A percentile compares a stretch with the other conserved stretches of the same genome.
These are phyloP conservation scores for Aspergillus piperis DNA, from an alignment of 2,329 filamentous ascomycete genomes.

Conservation along the genomic window DNA sequence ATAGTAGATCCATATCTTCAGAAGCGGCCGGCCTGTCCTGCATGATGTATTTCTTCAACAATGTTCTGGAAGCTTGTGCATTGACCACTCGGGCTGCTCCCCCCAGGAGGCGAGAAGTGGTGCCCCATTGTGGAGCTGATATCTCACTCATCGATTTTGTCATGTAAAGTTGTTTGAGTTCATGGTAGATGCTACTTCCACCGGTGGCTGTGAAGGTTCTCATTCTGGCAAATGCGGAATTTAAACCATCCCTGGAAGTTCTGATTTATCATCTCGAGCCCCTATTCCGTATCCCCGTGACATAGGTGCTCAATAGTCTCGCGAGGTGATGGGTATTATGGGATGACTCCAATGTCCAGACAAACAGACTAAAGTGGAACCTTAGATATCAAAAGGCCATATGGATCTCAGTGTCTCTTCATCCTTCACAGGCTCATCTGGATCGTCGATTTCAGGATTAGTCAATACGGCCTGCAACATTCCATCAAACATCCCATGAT, in stretches of 20 bases:
- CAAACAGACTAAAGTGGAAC: too few relatives aligned
- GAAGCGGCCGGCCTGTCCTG: not conserved
- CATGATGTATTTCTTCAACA: not conserved
- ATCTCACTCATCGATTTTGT: too few relatives aligned
- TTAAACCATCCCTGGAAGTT: too few relatives aligned
- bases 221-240: too few relatives aligned
- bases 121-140: too few relatives aligned
- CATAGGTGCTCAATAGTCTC: too few relatives aligned
- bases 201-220: too few relatives aligned
- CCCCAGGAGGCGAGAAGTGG: not conserved
- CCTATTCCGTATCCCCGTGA: too few relatives aligned
- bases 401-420: conserved; percentile 37
- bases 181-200: too few relatives aligned
- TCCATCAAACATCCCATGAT: conserved; percentile 33
- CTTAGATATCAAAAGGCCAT: conserved; percentile 36
- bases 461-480: conserved; percentile 34
- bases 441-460: conserved; percentile 31
- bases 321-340: not conserved
- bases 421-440: conserved; percentile 37
- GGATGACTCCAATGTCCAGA: not conserved
- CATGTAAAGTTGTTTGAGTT: too few relatives aligned
- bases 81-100: not conserved
- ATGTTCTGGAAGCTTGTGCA: not conserved
- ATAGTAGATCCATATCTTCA: not conserved
- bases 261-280: too few relatives aligned